Conservation (phyloP, 331 rosid genomes). For the Prunus yedoensis region DNA sequence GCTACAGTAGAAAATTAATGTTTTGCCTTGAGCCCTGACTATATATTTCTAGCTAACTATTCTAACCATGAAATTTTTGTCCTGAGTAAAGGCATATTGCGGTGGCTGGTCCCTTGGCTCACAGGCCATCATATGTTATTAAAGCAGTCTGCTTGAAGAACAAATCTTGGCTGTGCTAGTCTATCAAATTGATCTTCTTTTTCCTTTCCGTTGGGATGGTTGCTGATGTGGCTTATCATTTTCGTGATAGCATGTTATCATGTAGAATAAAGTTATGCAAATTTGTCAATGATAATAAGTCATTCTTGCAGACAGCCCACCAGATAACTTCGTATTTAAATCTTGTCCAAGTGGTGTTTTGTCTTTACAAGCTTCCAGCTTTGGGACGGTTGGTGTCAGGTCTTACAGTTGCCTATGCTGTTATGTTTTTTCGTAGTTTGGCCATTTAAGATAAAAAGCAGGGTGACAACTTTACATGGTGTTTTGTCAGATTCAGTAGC, state of each 20-base stretch:
- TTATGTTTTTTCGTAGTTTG: slow-evolving; percentile 36
- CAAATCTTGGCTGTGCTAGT: background rate
- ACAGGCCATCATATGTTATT: background rate
- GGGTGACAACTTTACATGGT: background rate
- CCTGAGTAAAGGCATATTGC: background rate
- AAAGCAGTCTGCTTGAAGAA: background rate
- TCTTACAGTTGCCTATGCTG: slow-evolving; percentile 79
- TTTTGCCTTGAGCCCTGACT: background rate
- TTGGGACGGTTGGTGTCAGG: slow-evolving; percentile 80
- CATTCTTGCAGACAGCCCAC: background rate
- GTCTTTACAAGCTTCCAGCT: slow-evolving; percentile 64
- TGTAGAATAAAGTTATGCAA: background rate
- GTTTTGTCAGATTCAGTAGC: background rate
- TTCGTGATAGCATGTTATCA: background rate
- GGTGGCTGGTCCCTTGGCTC: background rate
- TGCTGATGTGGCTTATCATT: background rate
- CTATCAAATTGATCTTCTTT: background rate
- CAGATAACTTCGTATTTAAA: background rate
- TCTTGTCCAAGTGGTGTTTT: slow-evolving; percentile 59
- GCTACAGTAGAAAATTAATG: background rate
- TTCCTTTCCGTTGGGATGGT: background rate
- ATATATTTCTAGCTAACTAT: background rate
- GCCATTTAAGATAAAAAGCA: background rate
- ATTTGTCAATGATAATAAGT: background rate
- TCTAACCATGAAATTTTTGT: background rate